These are phyloP conservation scores for Aspergillus saccharolyticus DNA, from an alignment of 495 filamentous ascomycete genomes.

Conservation along the genomic window DNA sequence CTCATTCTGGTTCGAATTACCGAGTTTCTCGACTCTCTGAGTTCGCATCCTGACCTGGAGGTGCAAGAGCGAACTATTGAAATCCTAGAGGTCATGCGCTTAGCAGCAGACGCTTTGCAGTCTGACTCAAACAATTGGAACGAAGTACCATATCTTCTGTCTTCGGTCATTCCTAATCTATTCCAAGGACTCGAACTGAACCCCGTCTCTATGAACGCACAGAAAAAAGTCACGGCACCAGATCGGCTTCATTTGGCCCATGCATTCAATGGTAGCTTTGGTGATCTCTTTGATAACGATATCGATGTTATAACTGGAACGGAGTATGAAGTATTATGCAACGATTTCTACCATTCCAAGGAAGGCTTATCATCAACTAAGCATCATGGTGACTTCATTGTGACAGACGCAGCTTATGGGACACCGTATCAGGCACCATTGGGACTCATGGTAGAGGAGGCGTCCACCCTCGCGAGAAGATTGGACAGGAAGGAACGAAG, in stretches of 20 bases:
- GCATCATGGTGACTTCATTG: constrained; percentile 16
- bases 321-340: constrained; percentile 33
- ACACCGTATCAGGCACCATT: constrained; percentile 60
- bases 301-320: constrained; percentile 7
- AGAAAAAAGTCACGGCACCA: constrained; percentile 81
- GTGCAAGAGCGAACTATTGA: constrained; percentile 96
- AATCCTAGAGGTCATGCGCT: constrained; percentile 79
- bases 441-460: constrained; percentile 49
- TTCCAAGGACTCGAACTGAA: constrained; percentile 85
- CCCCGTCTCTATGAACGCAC: constrained; percentile 77
- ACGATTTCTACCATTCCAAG: constrained; percentile 64
- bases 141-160: constrained; percentile 74
- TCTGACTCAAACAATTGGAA: constrained; percentile 52
- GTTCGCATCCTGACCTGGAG: constrained; percentile 78
- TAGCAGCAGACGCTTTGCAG: constrained; percentile 72
- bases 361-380: constrained; percentile 32
- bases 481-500: constrained; percentile 71
- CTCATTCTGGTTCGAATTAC: constrained; percentile 77
- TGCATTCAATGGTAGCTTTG: constrained; percentile 74
- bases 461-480: constrained; percentile 53
- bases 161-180: constrained; percentile 79
- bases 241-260: constrained; percentile 66
- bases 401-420: constrained; percentile 15
- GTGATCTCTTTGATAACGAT: constrained; percentile 45
- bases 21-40: constrained; percentile 69